These are phyloP conservation scores for Phellopilus nigrolimitatus DNA, from an alignment of 1,284 basidiomycete genomes.

Conservation along the genomic window DNA sequence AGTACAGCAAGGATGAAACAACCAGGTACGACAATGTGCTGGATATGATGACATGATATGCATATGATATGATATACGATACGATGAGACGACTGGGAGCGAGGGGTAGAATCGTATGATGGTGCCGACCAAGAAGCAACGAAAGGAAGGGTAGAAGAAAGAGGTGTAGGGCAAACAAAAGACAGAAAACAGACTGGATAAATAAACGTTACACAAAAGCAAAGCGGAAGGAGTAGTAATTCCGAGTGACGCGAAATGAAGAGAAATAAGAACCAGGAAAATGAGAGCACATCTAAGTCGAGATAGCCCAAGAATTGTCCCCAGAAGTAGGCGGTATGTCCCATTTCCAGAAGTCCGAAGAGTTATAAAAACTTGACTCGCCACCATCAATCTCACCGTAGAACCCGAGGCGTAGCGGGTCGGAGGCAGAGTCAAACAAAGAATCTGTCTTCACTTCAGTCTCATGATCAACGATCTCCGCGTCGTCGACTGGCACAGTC, in stretches of 20 bases:
- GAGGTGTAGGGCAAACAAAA: slow-evolving; percentile 8
- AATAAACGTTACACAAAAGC: slow-evolving; percentile 24
- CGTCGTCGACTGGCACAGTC: slow-evolving; percentile 28
- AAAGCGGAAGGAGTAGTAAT: slow-evolving; percentile 21
- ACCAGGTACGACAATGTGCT: slow-evolving; percentile 4
- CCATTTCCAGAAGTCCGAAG: slow-evolving; percentile 62
- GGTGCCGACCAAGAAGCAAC: not conserved
- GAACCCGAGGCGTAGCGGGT: slow-evolving; percentile 52
- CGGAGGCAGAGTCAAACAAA: slow-evolving; percentile 24
- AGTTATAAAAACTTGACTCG: slow-evolving; percentile 64
- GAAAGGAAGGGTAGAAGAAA: not conserved
- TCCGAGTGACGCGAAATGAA: slow-evolving; percentile 18
- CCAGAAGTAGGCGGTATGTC: slow-evolving; percentile 51
- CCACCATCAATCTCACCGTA: slow-evolving; percentile 72
- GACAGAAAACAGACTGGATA: slow-evolving; percentile 30
- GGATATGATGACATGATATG: slow-evolving; percentile 18
- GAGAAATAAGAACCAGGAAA: slow-evolving; percentile 4
- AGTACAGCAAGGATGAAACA: slow-evolving; percentile 12
- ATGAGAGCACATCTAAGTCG: slow-evolving; percentile 34
- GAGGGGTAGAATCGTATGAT: not conserved
- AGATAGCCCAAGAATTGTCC: slow-evolving; percentile 72
- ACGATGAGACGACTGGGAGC: not conserved
- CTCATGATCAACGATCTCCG: slow-evolving; percentile 42
- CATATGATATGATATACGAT: slow-evolving; percentile 20
- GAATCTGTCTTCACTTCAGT: slow-evolving; percentile 21